Evolutionary conservation across 192 early-diverging fungal genomes (phyloP), one percentile per base, ranked within the genome.

Genomic region (Rhizoclosmatium globosum): DNA sequence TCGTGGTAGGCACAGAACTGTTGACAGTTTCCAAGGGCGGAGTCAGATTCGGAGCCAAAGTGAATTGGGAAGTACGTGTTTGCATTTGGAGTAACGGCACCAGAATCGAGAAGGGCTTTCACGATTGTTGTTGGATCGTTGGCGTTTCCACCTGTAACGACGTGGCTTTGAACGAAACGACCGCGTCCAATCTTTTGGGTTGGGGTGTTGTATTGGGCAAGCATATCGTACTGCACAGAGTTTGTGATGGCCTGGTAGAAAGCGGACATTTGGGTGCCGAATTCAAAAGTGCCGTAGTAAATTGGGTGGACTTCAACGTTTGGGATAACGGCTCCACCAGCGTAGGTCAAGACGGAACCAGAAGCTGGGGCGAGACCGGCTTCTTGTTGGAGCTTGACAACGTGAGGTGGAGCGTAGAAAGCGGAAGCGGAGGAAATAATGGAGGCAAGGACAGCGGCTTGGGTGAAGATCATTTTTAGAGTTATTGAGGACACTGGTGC

Each of bases 271-370:
- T 53, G 9, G 17, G 6, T 17, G 9, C 17, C 17, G 50, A 13
- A 53, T 53, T 53, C 50, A 17, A 13, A 53, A 53, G 9, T 53
- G 50, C 50, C 50, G 17, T 13, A 53, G 50, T 53, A 53, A 13
- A 17, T 17, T 17, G 50, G 6, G 17, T 53, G 23, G 23, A 68
- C 67, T 15, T 68, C 38, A 46, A 17, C 50, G 17, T 53, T 53
- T 53, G 62, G 11, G 21, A 64, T 42, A 21, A 53, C 17, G 50
- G 50, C 9, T 13, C 50, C 50, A 53, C 77, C 77, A 6, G 41
- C 44, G 44, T 59, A 79, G n/a, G 69, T 77, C 44, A 68, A 43
- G 19, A 31, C 11, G 53, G 53, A 57, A n/a, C 53, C 53, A n/a
- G 53, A n/a, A 11, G 53, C 13, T 17, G 53, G 13, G n/a, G 53